Evolutionary conservation across 208 protist species (phyloP), one percentile per base, ranked within the genome.

Genomic region (Trypanosoma theileri): DNA sequence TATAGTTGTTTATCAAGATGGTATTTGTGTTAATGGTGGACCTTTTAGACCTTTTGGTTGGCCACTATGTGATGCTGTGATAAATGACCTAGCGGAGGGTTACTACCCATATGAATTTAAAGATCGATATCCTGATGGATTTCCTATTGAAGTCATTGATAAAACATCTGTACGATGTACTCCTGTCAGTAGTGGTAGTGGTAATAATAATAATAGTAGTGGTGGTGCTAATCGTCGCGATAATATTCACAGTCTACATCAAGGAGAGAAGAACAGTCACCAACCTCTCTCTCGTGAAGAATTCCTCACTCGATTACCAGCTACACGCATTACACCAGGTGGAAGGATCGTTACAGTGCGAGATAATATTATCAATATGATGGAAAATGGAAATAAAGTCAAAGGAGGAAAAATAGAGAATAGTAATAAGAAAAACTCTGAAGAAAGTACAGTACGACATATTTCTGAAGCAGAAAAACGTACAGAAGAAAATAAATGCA

Each of bases 61-160:
- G 88, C 76, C 88, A 16, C 75, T 96, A 0, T 95, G 89, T 65
- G 86, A 91, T 40, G 89, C 91, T 56, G 93, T 98, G 50, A 41
- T 98, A 21, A 75, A 84, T 48, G 94, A 98, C 66, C 77, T 98
- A 24, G 73, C 66, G n/a, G 94, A 98, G n/a, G 94, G 94, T 40
- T 98, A 88, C 66, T 98, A 97, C 66, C 94, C 94, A 0, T 97
- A 97, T 69, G 94, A 98, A 65, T 96, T 95, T 79, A 95, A 96
- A 66, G 89, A 98, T 22, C 82, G 81, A 63, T 98, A 95, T 78
- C 94, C 94, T 14, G 91, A 95, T 24, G 94, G 94, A 54, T 93
- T 95, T 64, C 87, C 89, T 0, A 90, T 97, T 55, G 85, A 95
- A 60, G 75, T 96, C 45, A 81, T 85, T 51, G 89, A 97, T 66